Base-by-base conservation (phyloP, 2,329 filamentous ascomycete genomes). In the Xylaria sp. region DNA sequence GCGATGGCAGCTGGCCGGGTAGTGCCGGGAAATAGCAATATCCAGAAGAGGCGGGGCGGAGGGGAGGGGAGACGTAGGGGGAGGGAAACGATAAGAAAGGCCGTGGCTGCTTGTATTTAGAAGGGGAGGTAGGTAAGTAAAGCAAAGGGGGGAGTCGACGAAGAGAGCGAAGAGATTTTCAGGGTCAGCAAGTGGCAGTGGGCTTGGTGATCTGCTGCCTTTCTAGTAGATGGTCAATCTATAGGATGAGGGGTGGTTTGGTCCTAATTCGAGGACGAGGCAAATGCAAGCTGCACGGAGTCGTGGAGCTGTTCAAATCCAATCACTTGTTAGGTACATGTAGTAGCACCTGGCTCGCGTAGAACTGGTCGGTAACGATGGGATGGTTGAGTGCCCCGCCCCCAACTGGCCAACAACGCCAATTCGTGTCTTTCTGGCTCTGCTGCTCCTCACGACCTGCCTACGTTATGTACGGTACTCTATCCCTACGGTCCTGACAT, bases 221-320 rank as follows among this genome's bases (percentile, higher is more conserved):
- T 34, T 34, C 29, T 34, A 34, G 29, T 34, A 34, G 29, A 34
- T 34, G 11, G 29, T 7, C 11, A 34, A 34, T 34, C 29, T 26
- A 16, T 52, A 34, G 37, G 17, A 34, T 18, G 38, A 45, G 13
- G 44, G 44, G 48, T 24, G 50, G 52, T 52, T 45, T 40, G 46
- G 41, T n/a, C n/a, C n/a, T n/a, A n/a, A n/a, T n/a, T n/a, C n/a
- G 50, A 44, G 40, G 24, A 40, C 38, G 42, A 54, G 57, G 54
- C 48, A 52, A 37, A 51, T 51, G 50, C 42, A 50, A 60, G 49
- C 62, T 67, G 63, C 63, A 62, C 38, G 59, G 46, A 62, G 56
- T 65, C 65, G 65, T 67, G 65, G 61, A 65, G 60, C 50, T 55
- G 56, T 63, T 64, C 65, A 41, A 66, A 60, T 67, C 63, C 56